These are phyloP conservation scores for Penicillium ochrochloron DNA, from an alignment of 495 filamentous ascomycete genomes.

Conservation along the genomic window DNA sequence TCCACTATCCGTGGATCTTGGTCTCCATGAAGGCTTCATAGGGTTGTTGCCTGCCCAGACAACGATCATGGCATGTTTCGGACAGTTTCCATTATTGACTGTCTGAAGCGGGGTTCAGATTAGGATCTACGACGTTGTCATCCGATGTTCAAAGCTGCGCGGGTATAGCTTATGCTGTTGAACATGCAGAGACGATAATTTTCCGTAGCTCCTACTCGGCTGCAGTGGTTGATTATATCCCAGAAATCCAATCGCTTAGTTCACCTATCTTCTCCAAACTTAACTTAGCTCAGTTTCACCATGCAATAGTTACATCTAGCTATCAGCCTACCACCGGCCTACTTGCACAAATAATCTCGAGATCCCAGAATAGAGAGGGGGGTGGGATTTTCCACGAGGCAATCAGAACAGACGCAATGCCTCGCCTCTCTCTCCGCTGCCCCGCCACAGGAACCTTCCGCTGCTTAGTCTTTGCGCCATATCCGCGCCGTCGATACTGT, in stretches of 20 bases:
- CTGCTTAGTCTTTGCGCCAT: conserved; percentile 33
- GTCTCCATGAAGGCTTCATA: not conserved
- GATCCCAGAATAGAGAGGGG: not conserved
- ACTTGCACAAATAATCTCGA: not conserved
- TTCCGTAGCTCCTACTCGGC: not conserved
- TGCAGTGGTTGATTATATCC: not conserved
- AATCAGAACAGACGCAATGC: conserved; percentile 22
- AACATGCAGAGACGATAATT: not conserved
- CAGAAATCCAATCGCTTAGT: not conserved
- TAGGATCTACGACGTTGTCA: conserved; percentile 3
- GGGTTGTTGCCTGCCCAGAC: not conserved
- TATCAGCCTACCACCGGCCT: not conserved
- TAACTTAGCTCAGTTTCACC: conserved; percentile 9
- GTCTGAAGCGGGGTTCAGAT: not conserved
- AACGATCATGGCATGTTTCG: not conserved
- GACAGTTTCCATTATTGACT: not conserved
- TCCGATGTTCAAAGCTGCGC: not conserved
- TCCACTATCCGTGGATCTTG: not conserved
- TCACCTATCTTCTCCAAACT: not conserved
- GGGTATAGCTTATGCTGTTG: not conserved
- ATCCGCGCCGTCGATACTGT: conserved; percentile 13
- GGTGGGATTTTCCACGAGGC: conserved; percentile 2
- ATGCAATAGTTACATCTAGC: not conserved
- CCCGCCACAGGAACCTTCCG: conserved; percentile 31
- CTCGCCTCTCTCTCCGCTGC: conserved; percentile 20